These are phyloP conservation scores for Immersiella caudata DNA, from an alignment of 495 filamentous ascomycete species.

Conservation along the genomic window DNA sequence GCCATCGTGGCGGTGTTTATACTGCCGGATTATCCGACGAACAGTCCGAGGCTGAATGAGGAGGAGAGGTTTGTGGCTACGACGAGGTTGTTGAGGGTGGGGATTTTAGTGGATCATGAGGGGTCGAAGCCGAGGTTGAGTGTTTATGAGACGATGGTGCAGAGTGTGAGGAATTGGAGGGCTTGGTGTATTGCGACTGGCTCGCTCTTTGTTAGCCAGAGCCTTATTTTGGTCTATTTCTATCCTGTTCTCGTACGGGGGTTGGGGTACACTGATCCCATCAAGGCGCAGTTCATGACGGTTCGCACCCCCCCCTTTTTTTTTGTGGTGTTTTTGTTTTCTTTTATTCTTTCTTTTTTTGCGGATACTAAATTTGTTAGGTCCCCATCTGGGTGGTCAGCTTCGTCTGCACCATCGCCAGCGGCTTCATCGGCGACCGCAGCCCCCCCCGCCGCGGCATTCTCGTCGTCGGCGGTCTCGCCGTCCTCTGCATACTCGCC, in stretches of 20 bases:
- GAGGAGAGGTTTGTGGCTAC: constrained; percentile 51
- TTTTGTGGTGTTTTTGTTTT: too few species aligned
- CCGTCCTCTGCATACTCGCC: constrained; percentile 44
- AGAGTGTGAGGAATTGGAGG: not conserved
- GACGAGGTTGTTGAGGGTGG: constrained; percentile 36
- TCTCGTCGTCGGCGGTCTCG: constrained; percentile 43
- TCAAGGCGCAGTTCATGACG: constrained; percentile 47
- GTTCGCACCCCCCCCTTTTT: not conserved
- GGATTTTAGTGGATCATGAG: constrained; percentile 8
- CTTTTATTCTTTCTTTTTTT: too few species aligned
- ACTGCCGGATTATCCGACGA: constrained; percentile 61
- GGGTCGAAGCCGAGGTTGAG: not conserved
- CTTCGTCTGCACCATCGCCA: constrained; percentile 42
- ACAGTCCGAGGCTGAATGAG: constrained; percentile 62
- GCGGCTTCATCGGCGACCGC: constrained; percentile 36
- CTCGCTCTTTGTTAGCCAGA: too few species aligned
- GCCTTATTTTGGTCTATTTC: constrained; percentile 48
- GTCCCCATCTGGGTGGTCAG: constrained; percentile 49
- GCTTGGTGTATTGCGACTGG: not conserved
- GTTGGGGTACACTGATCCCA: constrained; percentile 48
- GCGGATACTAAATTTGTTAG: too few species aligned
- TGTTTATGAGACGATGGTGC: not conserved
- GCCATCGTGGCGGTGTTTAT: constrained; percentile 55
- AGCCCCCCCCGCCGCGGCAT: constrained; percentile 27
- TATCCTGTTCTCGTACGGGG: constrained; percentile 54